phyloP scores from a whole-genome alignment of 2,329 filamentous ascomycete genomes.

The Cylindrodendrum hubeiense region DNA sequence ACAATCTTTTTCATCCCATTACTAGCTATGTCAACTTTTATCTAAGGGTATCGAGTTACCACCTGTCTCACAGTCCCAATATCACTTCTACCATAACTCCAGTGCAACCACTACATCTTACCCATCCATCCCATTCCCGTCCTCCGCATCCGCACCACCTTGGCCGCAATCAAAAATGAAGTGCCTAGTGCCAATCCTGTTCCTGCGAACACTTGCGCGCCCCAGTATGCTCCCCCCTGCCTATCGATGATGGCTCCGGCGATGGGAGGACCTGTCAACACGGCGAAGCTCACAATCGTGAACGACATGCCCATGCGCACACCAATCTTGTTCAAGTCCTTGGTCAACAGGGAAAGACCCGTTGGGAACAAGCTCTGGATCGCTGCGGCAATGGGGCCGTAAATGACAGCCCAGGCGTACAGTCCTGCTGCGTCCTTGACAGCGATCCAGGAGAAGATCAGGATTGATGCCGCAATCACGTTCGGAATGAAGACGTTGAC shows the following conservation, averaged over 20 bases:
- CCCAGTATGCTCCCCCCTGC: conserved; percentile 57
- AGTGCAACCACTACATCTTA: conserved; percentile 49
- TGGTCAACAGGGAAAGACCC: conserved; percentile 65
- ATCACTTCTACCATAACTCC: neutral
- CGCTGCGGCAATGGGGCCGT: conserved; percentile 71
- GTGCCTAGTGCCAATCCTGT: conserved; percentile 55
- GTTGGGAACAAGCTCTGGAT: conserved; percentile 76
- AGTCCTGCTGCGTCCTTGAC: conserved; percentile 63
- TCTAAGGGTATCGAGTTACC: neutral
- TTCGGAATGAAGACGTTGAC: conserved; percentile 71
- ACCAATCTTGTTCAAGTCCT: conserved; percentile 64
- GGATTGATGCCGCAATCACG: conserved; percentile 54
- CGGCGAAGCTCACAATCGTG: conserved; percentile 65
- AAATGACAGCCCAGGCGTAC: conserved; percentile 72
- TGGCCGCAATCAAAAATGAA: conserved; percentile 54
- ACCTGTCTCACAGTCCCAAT: no score
- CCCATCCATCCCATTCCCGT: conserved; percentile 52
- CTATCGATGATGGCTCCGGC: conserved; percentile 61
- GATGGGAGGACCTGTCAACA: conserved; percentile 65
- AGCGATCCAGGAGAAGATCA: conserved; percentile 69
- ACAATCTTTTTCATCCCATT: neutral
- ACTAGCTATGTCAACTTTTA: neutral
- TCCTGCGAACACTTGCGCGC: conserved; percentile 64
- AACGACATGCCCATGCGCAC: conserved; percentile 71
- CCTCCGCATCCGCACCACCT: conserved; percentile 53